Percentiles rank a stretch among this genome's conserved stretches.
Conservation (phyloP, 805 yeast species). For the Candida silvicultrix region DNA sequence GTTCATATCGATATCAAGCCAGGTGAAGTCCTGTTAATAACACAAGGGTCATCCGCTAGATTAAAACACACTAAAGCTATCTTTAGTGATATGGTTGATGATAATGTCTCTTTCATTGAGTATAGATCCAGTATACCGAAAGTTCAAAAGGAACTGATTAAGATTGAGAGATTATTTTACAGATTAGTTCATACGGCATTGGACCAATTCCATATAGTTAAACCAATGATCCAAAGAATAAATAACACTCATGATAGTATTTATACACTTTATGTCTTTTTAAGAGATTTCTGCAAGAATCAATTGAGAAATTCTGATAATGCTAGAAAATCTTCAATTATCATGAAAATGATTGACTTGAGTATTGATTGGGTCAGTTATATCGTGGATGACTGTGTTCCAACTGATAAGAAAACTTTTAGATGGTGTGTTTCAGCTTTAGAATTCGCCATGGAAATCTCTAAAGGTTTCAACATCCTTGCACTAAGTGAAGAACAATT, state of each 20-base stretch:
- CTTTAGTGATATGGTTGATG: conserved; percentile 53
- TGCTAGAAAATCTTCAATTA: conserved; percentile 57
- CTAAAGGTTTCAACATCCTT: conserved; percentile 82
- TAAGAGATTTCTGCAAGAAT: conserved; percentile 75
- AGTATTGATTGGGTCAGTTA: conserved; percentile 90
- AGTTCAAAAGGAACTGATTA: conserved; percentile 67
- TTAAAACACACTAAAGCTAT: conserved; percentile 49
- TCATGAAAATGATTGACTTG: conserved; percentile 64
- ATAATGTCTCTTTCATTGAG: conserved; percentile 48
- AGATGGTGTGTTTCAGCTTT: conserved; percentile 95
- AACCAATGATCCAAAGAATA: conserved; percentile 48
- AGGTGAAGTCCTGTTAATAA: conserved; percentile 61
- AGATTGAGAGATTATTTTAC: conserved; percentile 60
- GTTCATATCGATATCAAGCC: conserved; percentile 46
- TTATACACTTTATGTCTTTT: conserved; percentile 67
- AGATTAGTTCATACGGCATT: conserved; percentile 61
- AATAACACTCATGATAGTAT: conserved; percentile 70
- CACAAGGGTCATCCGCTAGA: conserved; percentile 60
- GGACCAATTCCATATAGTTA: conserved; percentile 47
- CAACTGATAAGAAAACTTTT: conserved; percentile 86
- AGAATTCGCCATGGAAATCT: conserved; percentile 94
- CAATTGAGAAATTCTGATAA: conserved; percentile 61
- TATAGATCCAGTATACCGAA: conserved; percentile 64
- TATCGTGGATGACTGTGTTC: conserved; percentile 90
- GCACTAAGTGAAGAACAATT: conserved; percentile 77